phyloP scores from a whole-genome alignment of 2,329 filamentous ascomycete species.

The Penicillium sp. region DNA sequence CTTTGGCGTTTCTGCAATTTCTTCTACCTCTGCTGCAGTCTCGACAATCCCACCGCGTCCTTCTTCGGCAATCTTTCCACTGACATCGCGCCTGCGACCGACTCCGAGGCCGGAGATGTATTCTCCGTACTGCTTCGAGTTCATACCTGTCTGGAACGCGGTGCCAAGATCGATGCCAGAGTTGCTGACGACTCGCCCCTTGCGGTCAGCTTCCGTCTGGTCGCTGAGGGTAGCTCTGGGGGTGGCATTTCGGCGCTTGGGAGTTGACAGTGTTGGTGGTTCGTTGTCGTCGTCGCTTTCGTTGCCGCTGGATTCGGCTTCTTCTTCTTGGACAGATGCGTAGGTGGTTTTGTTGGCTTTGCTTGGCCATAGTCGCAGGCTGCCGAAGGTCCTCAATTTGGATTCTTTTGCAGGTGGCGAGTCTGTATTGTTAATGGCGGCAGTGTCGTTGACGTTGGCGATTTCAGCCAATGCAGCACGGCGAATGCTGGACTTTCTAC shows the following conservation, averaged over 20 bases:
- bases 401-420: slow-evolving; percentile 12
- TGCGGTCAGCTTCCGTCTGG: slow-evolving; percentile 32
- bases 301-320: slow-evolving; percentile 19
- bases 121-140: slow-evolving; percentile 36
- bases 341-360: slow-evolving; percentile 33
- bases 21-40: slow-evolving; percentile 16
- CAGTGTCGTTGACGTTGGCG: slow-evolving; percentile 23
- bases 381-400: slow-evolving; percentile 22
- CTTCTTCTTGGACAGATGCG: slow-evolving; percentile 28
- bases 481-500: slow-evolving; percentile 23
- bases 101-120: slow-evolving; percentile 43
- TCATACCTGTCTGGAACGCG: slow-evolving; percentile 22
- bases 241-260: slow-evolving; percentile 9
- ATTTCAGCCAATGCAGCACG: slow-evolving; percentile 32
- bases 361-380: slow-evolving; percentile 28
- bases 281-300: slow-evolving; percentile 20
- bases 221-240: neutral
- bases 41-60: slow-evolving; percentile 31
- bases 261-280: slow-evolving; percentile 3
- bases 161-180: slow-evolving; percentile 35
- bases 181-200: slow-evolving; percentile 43
- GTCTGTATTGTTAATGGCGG: neutral
- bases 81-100: slow-evolving; percentile 43
- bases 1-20: slow-evolving; percentile 6
- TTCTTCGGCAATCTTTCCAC: slow-evolving; percentile 46